Evolutionary conservation across 2,329 filamentous ascomycete genomes (phyloP).

Genomic region (Aphanocladium album): DNA sequence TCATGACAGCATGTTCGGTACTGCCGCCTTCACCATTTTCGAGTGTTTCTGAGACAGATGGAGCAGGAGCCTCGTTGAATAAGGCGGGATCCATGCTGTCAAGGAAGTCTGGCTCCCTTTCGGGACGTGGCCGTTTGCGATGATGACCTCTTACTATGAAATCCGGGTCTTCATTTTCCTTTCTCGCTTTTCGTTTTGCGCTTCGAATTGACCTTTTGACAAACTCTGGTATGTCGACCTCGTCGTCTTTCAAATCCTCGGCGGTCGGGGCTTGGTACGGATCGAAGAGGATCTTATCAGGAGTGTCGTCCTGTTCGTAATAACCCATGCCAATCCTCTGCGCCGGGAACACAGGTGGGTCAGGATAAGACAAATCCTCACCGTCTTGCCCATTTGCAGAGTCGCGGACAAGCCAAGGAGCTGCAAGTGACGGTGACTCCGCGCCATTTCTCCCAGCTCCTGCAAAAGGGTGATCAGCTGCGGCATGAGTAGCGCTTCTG

Average conservation of each 20-base stretch:
- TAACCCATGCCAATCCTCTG: conserved; percentile 56
- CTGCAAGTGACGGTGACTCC: not conserved
- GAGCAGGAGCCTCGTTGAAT: conserved; percentile 27
- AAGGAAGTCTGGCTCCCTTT: conserved; percentile 25
- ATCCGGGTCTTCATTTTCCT: conserved; percentile 51
- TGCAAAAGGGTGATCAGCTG: not conserved
- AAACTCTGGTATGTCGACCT: conserved; percentile 48
- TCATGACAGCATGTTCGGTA: conserved; percentile 14
- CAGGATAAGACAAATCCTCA: conserved; percentile 38
- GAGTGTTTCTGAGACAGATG: conserved; percentile 16
- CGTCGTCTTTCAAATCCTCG: conserved; percentile 36
- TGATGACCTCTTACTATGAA: conserved; percentile 41
- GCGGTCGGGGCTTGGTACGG: conserved; percentile 50
- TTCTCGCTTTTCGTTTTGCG: conserved; percentile 47
- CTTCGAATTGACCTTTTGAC: conserved; percentile 50
- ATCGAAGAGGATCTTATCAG: conserved; percentile 56
- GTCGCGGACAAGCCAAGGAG: conserved; percentile 2
- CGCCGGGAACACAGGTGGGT: conserved; percentile 41
- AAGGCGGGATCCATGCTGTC: conserved; percentile 50
- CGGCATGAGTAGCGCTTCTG: not conserved
- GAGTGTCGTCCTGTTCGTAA: conserved; percentile 54
- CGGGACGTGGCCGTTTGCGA: conserved; percentile 33
- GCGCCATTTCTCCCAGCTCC: not conserved
- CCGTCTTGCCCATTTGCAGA: conserved; percentile 21
- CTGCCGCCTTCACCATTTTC: conserved; percentile 2